Percentiles rank a stretch among this genome's conserved stretches.
phyloP scores from a whole-genome alignment of 495 filamentous ascomycete genomes.

The Tuber calosporum region DNA sequence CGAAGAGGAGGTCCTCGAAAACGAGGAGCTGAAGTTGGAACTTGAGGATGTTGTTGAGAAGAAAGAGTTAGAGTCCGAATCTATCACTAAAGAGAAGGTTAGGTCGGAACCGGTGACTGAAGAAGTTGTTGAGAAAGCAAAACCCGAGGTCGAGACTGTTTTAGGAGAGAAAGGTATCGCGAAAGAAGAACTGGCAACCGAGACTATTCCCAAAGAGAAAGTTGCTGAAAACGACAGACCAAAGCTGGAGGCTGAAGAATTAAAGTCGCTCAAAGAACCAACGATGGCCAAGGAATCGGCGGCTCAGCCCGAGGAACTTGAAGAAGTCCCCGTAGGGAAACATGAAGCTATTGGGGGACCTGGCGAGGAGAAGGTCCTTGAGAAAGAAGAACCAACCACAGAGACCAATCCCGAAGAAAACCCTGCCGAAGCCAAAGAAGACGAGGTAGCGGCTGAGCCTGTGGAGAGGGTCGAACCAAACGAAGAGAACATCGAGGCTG shows the following conservation, averaged over 20 bases:
- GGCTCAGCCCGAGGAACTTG: not conserved
- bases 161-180: not conserved
- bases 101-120: not conserved
- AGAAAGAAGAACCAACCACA: slow-evolving; percentile 9
- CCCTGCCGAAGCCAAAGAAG: slow-evolving; percentile 9
- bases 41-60: slow-evolving; percentile 16
- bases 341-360: slow-evolving; percentile 5
- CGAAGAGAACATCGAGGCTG: not conserved
- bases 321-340: not conserved
- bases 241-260: not conserved
- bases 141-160: slow-evolving; percentile 15
- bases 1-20: not conserved
- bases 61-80: not conserved
- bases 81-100: not conserved
- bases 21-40: slow-evolving; percentile 20
- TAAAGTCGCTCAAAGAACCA: not conserved
- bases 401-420: slow-evolving; percentile 16
- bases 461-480: slow-evolving; percentile 9
- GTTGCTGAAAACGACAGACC: slow-evolving; percentile 2
- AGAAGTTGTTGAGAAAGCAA: not conserved
- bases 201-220: slow-evolving; percentile 1
- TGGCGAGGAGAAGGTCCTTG: slow-evolving; percentile 21
- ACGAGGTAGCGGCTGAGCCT: slow-evolving; percentile 14
- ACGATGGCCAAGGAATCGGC: not conserved
- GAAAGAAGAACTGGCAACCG: not conserved